Evolutionary conservation across 176 grass and related monocot genomes (phyloP), one percentile per base, ranked within the genome.

Genomic region (Bromus sterilis): DNA sequence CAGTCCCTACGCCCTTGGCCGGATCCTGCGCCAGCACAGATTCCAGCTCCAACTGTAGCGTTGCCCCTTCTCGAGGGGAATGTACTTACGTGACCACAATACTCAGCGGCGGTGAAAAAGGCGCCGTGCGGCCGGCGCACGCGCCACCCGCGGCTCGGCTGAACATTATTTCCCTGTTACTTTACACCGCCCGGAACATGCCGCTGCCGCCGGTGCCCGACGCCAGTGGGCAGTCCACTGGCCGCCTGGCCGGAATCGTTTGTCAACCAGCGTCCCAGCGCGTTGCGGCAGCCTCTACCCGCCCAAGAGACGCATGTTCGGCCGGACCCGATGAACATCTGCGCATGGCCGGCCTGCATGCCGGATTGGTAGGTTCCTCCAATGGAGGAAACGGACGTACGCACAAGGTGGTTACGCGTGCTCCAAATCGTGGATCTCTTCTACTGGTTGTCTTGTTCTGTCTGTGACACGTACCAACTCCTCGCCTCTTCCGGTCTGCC

Each of bases 1-100:
- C n/a, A 76, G 51, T 40, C 69, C 70, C 82, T 9, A 77, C 87
- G 16, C 39, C 25, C 53, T 81, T 89, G 77, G 61, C 62, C 62
- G 77, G 55, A 63, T 71, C 82, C 33, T 9, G 9, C 51, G 49
- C 55, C 51, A 42, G 77, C 23, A 6, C 39, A 77, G 67, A 88
- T 88, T 84, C 78, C 84, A 9, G 67, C 25, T n/a, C 5, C 6
- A 4, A 24, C 77, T 48, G 40, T 23, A 33, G 77, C 60, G 40
- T 41, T 24, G 6, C 67, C 11, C 66, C 51, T 32, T 58, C 66
- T 23, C 62, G 78, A 48, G 6, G 65, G 78, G 35, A 71, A 72
- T 48, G 69, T 20, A 12, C 15, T 14, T 36, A 3, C 5, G 11
- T 42, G 66, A 44, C 59, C 63, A 74, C 57, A 11, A 36, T 9